Percentiles rank a stretch among this genome's conserved stretches.
Conservation (phyloP, 495 filamentous ascomycete genomes). For the Melanomma pulvis-pyrius region DNA sequence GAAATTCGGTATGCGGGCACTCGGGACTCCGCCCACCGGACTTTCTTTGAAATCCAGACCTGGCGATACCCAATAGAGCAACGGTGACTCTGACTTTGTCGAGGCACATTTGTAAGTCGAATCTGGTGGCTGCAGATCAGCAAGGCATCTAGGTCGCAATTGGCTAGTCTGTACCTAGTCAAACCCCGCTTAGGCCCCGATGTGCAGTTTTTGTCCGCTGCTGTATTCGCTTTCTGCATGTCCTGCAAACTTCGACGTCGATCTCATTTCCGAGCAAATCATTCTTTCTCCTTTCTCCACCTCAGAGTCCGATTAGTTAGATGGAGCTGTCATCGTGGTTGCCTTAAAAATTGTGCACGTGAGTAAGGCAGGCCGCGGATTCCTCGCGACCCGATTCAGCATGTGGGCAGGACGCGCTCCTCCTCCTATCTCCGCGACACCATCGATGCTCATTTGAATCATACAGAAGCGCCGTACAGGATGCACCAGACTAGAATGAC, state of each 20-base stretch:
- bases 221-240: not conserved
- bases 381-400: not conserved
- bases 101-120: not conserved
- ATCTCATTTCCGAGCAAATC: not conserved
- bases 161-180: not conserved
- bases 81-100: not conserved
- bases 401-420: not conserved
- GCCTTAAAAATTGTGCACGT: no score
- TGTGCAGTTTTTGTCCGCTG: not conserved
- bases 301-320: not conserved
- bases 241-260: not conserved
- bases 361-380: not conserved
- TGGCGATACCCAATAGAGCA: not conserved
- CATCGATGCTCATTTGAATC: no score
- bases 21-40: not conserved
- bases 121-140: not conserved
- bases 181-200: not conserved
- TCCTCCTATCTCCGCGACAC: no score
- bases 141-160: not conserved
- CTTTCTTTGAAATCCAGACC: not conserved
- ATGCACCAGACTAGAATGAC: no score
- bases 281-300: not conserved
- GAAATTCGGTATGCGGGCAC: not conserved
- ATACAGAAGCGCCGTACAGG: no score
- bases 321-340: not conserved